A percentile compares a stretch with the other conserved stretches of the same genome.
These are phyloP conservation scores for Fusarium algeriense DNA, from an alignment of 2,329 filamentous ascomycete genomes.

Conservation along the genomic window DNA sequence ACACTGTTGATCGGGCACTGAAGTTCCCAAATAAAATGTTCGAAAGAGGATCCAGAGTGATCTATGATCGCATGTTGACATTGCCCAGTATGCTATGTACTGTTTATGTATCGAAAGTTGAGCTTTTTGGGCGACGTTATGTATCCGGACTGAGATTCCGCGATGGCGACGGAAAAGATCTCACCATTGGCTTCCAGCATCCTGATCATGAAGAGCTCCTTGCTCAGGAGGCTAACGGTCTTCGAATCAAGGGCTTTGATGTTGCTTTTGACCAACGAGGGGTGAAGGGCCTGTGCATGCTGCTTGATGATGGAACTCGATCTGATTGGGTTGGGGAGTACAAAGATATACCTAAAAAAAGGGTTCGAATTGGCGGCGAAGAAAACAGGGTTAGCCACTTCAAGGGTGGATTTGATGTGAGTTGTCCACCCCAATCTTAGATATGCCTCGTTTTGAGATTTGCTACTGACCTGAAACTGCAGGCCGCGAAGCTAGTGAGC, in stretches of 20 bases:
- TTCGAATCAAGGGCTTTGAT: background rate
- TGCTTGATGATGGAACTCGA: background rate
- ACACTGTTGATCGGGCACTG: background rate
- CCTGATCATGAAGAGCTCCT: background rate
- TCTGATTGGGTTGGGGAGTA: conserved; percentile 2
- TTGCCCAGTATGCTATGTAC: background rate
- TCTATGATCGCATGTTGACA: background rate
- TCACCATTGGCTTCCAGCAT: background rate
- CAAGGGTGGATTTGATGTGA: conserved; percentile 4
- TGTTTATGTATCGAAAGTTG: background rate
- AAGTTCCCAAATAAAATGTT: background rate
- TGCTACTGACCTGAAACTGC: background rate
- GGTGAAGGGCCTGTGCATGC: background rate
- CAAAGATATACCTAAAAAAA: background rate
- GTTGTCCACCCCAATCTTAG: background rate
- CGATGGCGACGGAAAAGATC: background rate
- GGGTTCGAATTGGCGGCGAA: background rate
- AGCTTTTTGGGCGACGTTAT: background rate
- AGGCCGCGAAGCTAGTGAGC: conserved; percentile 6
- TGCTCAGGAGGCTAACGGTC: too few species aligned
- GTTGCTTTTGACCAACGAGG: background rate
- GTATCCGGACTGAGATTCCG: background rate
- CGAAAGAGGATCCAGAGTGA: background rate
- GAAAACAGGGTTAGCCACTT: background rate
- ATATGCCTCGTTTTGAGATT: too few species aligned